phyloP scores from a whole-genome alignment of 306 rosid species.

The Chamaecrista fasciculata region DNA sequence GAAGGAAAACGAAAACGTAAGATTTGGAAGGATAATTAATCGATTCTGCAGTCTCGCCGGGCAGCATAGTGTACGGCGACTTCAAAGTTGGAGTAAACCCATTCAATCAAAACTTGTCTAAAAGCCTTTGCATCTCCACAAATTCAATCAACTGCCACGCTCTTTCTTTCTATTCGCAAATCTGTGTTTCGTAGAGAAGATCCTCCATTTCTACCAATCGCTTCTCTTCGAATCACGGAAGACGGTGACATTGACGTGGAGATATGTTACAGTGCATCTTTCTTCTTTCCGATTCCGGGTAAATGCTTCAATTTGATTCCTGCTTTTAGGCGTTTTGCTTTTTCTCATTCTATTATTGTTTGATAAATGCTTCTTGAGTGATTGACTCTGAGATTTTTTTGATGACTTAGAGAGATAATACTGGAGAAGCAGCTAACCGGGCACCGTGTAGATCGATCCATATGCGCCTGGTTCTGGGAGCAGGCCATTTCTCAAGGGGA shows the following conservation, averaged over 20 bases:
- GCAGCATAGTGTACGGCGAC: too few relatives aligned
- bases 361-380: background rate
- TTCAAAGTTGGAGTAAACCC: too few relatives aligned
- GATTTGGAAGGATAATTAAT: too few relatives aligned
- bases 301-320: background rate
- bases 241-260: background rate
- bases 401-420: conserved; percentile 71
- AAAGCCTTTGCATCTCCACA: background rate
- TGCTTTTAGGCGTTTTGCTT: background rate
- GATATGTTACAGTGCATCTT: conserved; percentile 94
- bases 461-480: conserved; percentile 90
- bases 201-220: background rate
- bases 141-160: background rate
- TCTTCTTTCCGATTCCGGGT: conserved; percentile 98
- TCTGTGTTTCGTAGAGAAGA: background rate
- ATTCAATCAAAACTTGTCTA: background rate
- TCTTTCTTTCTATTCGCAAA: background rate
- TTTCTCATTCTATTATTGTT: background rate
- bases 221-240: too few relatives aligned
- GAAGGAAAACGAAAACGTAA: too few relatives aligned
- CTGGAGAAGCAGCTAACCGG: conserved; percentile 96
- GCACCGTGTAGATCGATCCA: conserved; percentile 95
- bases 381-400: conserved; percentile 24
- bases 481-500: conserved; percentile 74
- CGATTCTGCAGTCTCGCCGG: too few relatives aligned